phyloP scores from a whole-genome alignment of 768 basidiomycete genomes.

The Strobilomyces echinocephalus region DNA sequence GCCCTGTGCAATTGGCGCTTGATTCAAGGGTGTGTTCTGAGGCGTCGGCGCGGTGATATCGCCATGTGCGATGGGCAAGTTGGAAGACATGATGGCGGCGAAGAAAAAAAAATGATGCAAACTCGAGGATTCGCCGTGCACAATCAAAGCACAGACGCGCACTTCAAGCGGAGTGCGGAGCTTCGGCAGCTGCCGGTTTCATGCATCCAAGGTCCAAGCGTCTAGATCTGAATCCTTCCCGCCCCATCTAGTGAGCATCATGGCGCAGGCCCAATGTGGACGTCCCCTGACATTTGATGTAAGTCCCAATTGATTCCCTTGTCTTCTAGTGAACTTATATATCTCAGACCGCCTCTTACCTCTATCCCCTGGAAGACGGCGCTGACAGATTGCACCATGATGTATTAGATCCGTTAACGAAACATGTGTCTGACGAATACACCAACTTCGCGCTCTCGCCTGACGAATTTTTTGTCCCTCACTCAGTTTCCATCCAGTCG shows the following conservation, averaged over 20 bases:
- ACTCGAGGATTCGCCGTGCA: conserved; percentile 14
- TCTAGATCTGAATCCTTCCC: too few species aligned
- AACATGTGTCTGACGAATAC: background rate
- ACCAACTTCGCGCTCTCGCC: background rate
- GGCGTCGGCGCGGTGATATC: conserved; percentile 87
- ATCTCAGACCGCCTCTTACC: background rate
- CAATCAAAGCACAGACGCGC: conserved; percentile 22
- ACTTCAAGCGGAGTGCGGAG: conserved; percentile 35
- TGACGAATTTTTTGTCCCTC: background rate
- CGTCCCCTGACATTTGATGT: too few species aligned
- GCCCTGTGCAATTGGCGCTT: conserved; percentile 73
- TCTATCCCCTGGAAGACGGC: background rate
- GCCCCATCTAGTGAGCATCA: background rate
- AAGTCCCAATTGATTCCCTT: too few species aligned
- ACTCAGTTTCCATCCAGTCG: background rate
- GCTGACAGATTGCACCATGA: background rate
- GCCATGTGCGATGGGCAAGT: conserved; percentile 54
- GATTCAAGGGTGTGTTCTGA: conserved; percentile 83
- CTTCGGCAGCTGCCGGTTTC: conserved; percentile 32
- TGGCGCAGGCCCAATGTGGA: too few species aligned
- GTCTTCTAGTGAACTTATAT: too few species aligned
- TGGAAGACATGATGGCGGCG: conserved; percentile 56
- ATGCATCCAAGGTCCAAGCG: too few species aligned
- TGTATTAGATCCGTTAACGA: background rate
- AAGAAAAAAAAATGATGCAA: conserved; percentile 21